These are phyloP conservation scores for Colletotrichum incanum DNA, from an alignment of 2,329 filamentous ascomycete species.

Conservation along the genomic window DNA sequence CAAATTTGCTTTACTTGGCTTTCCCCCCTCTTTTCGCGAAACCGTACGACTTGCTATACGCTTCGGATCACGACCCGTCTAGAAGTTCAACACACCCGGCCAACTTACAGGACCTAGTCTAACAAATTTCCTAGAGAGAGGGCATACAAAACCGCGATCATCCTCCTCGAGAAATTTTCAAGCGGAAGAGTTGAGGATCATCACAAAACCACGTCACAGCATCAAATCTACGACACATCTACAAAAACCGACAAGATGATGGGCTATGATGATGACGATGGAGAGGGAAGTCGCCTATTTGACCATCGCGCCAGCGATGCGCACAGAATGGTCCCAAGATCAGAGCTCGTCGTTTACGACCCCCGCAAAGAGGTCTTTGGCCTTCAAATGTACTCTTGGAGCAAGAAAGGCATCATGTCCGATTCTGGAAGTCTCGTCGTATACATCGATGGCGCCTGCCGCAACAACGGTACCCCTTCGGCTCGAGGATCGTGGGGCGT, in stretches of 20 bases:
- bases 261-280: constrained; percentile 23
- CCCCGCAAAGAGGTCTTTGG: constrained; percentile 12
- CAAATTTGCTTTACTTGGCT: not conserved
- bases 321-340: constrained; percentile 3
- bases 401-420: not conserved
- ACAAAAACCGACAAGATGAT: not conserved
- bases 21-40: constrained; percentile 13
- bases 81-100: not conserved
- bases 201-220: not conserved
- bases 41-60: no score
- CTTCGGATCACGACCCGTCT: not conserved
- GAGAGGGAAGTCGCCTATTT: constrained; percentile 5
- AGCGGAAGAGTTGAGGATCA: not conserved
- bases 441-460: constrained; percentile 48
- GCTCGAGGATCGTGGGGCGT: constrained; percentile 47
- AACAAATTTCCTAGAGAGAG: not conserved
- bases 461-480: constrained; percentile 42
- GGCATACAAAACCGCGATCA: not conserved
- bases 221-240: not conserved
- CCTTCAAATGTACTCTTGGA: constrained; percentile 23
- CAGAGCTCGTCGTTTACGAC: constrained; percentile 28
- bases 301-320: constrained; percentile 12
- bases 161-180: not conserved
- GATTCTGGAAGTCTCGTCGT: constrained; percentile 43
- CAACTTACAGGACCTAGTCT: not conserved